Base-by-base conservation (phyloP, 2,329 filamentous ascomycete genomes). In the Ampelomyces quisqualis region DNA sequence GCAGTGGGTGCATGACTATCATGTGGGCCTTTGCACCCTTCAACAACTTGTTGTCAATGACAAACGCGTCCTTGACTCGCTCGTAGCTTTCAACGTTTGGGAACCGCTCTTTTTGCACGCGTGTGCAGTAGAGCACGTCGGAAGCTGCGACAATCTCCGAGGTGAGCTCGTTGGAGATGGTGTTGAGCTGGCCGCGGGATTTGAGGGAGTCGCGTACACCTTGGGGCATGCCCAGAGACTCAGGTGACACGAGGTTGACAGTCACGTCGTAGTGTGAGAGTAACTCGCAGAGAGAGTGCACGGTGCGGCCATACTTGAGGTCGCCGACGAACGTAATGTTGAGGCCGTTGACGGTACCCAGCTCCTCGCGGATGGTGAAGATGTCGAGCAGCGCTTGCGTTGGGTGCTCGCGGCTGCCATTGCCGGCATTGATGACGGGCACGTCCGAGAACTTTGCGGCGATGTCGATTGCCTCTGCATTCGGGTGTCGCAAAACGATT, bases 311-410 rank as follows among this genome's bases (percentile, higher is more conserved):
- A 69, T 96, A 94, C 53, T 86, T 83, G 43, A 98, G 82, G 64
- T 98, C 93, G 59, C 93, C 93, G 30, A 89, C 79, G 70, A 98
- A 98, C 35, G 93, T 98, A 64, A 98, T 94, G 30, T 89, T 97
- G 51, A 98, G 77, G 37, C 91, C 91, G 64, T 91, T 90, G 41
- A 97, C 91, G 0, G 90, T 96, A 51, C 93, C 93, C 7, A 97
- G 79, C 71, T 98, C 93, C 72, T 98, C 93, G 55, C 93, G 88
- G 64, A 98, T 98, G 39, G 93, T 97, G 77, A 96, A 98, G 43
- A 98, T 84, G 63, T 98, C 93, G 15, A 98, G 77, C 79, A 98
- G 93, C 0, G 93, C 93, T 72, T 98, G 93, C 0, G 93, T 98
- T 1, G 93, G 93, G 72, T 98, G 93, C 74, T 98, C 93, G 59